phyloP scores from a whole-genome alignment of 768 basidiomycete genomes.

The Lactarius tabidus region DNA sequence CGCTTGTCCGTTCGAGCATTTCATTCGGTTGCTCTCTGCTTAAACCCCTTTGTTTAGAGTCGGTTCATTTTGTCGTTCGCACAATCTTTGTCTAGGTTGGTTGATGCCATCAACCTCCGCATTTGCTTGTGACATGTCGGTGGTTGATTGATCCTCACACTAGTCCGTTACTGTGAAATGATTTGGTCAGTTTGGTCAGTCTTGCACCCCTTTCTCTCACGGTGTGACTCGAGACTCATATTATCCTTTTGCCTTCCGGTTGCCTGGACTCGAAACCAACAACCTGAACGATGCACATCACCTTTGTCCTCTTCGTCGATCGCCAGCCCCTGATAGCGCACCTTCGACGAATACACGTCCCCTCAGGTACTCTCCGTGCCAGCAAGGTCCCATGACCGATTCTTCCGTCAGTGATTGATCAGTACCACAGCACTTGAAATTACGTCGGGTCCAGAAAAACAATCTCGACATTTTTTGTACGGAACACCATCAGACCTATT shows the following conservation, averaged over 20 bases:
- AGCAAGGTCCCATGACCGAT: not conserved
- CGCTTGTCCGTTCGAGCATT: too few species aligned
- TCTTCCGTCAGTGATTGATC: not conserved
- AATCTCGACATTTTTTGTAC: not conserved
- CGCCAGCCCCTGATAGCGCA: not conserved
- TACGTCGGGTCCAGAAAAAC: not conserved
- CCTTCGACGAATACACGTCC: not conserved
- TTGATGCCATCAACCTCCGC: not conserved
- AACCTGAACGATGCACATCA: not conserved
- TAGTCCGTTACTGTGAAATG: not conserved
- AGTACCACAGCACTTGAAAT: not conserved
- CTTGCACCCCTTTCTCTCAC: not conserved
- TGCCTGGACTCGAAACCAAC: not conserved
- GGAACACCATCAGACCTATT: not conserved
- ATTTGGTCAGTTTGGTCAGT: too few species aligned
- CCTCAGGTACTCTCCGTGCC: not conserved
- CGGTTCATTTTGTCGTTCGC: not conserved
- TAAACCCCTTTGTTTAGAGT: too few species aligned
- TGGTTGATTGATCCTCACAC: not conserved
- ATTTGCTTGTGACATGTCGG: not conserved
- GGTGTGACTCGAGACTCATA: too few species aligned
- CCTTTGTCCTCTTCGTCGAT: not conserved
- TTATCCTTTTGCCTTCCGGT: not conserved
- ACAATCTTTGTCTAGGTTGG: not conserved
- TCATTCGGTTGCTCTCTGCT: not conserved